phyloP scores from a whole-genome alignment of 208 protist species.

The Acanthamoeba triangularis region DNA sequence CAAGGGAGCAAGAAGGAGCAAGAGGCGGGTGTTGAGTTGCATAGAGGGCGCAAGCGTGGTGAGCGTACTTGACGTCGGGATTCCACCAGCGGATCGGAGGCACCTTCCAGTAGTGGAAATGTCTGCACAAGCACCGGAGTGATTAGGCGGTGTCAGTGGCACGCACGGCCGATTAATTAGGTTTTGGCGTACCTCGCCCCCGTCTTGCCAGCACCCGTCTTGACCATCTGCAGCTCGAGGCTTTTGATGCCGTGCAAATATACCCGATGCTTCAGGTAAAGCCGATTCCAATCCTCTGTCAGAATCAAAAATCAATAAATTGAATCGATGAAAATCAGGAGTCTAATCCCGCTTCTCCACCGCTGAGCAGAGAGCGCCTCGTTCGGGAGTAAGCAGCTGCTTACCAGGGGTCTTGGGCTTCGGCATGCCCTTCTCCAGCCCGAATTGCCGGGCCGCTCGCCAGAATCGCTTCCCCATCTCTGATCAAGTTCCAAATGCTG shows the following conservation, averaged over 20 bases:
- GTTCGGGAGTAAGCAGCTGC: too few species aligned
- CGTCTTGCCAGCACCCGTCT: slow-evolving; percentile 37
- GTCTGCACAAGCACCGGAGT: not conserved
- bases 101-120: slow-evolving; percentile 65
- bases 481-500: not conserved
- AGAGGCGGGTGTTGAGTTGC: not conserved
- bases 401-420: slow-evolving; percentile 12
- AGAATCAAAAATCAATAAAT: not conserved
- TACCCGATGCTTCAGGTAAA: slow-evolving; percentile 33
- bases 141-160: not conserved
- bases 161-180: not conserved
- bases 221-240: slow-evolving; percentile 33
- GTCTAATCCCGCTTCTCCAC: not conserved
- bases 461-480: slow-evolving; percentile 8
- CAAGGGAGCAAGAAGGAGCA: not conserved
- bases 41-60: too few species aligned
- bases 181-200: not conserved
- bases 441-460: slow-evolving; percentile 18
- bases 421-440: slow-evolving; percentile 5
- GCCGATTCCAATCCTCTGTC: slow-evolving; percentile 50
- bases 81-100: slow-evolving; percentile 74
- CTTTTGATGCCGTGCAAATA: slow-evolving; percentile 56
- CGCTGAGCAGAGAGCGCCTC: too few species aligned
- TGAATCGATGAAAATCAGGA: not conserved
- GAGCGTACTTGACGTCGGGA: slow-evolving; percentile 26